Evolutionary conservation across 352 stramenopile genomes (phyloP).

Genomic region (Peronospora farinosa): DNA sequence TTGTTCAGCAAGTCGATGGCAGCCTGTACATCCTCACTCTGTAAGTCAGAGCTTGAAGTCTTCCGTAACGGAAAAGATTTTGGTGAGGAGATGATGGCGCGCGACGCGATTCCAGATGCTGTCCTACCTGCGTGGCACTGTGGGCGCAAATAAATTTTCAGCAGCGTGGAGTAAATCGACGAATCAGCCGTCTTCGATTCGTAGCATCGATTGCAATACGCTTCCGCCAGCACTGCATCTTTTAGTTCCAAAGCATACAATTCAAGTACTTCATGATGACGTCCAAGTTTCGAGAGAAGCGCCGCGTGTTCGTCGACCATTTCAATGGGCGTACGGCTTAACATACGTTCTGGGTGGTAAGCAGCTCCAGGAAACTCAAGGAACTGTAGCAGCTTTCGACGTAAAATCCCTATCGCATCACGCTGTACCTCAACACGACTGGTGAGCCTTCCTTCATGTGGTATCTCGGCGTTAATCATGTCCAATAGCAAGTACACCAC

Average conservation of each 20-base stretch:
- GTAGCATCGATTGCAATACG: constrained; percentile 80
- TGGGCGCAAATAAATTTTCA: constrained; percentile 69
- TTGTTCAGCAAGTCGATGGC: constrained; percentile 77
- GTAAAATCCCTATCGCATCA: constrained; percentile 48
- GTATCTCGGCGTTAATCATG: constrained; percentile 45
- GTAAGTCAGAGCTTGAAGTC: constrained; percentile 18
- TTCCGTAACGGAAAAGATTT: constrained; percentile 18
- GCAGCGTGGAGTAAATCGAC: constrained; percentile 76
- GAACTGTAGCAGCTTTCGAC: constrained; percentile 60
- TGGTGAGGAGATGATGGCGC: constrained; percentile 19
- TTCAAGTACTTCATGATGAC: constrained; percentile 75
- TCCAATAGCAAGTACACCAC: constrained; percentile 75
- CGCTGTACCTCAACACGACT: constrained; percentile 52
- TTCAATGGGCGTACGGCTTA: constrained; percentile 61
- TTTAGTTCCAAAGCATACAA: constrained; percentile 74
- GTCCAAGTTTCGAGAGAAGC: constrained; percentile 61
- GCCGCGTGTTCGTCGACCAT: constrained; percentile 81
- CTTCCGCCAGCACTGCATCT: constrained; percentile 62
- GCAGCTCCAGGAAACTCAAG: constrained; percentile 43
- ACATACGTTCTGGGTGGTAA: constrained; percentile 77
- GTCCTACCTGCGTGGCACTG: constrained; percentile 12
- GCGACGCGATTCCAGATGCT: constrained; percentile 11
- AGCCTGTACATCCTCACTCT: constrained; percentile 55
- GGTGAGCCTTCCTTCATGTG: constrained; percentile 33
- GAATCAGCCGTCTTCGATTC: constrained; percentile 63